Conservation (phyloP, 495 filamentous ascomycete species). For the Staphylotrichum longicolle region DNA sequence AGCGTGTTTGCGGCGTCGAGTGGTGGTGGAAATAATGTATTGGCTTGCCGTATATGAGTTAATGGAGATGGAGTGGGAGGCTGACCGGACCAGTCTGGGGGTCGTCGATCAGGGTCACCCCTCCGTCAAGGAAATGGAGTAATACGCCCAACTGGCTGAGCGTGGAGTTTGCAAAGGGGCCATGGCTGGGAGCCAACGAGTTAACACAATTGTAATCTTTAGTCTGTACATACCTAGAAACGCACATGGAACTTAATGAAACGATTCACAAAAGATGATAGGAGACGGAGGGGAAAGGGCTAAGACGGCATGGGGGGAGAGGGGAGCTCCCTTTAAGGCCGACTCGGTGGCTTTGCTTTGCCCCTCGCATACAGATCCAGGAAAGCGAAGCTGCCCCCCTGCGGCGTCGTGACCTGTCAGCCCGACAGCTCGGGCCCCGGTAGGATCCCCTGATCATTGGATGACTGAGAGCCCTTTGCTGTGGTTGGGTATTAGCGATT, state of each 20-base stretch:
- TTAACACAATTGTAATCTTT: slow-evolving; percentile 29
- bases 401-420: no score
- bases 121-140: background rate
- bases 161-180: slow-evolving; percentile 3
- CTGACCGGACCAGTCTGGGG: background rate
- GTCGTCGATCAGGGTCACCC: background rate
- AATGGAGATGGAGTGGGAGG: background rate
- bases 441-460: background rate
- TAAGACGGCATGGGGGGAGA: no score
- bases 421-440: no score
- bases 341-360: background rate
- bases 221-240: slow-evolving; percentile 23
- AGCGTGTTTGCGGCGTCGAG: background rate
- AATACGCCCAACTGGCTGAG: no score
- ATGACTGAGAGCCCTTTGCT: background rate
- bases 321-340: no score
- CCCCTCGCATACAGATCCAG: background rate
- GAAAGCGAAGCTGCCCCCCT: background rate
- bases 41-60: background rate
- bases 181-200: slow-evolving; percentile 13
- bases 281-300: background rate
- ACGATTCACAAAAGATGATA: background rate
- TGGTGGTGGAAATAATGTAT: background rate
- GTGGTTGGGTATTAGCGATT: no score
- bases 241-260: background rate